Percentiles rank a stretch among this genome's conserved stretches.
Conservation (phyloP, 768 basidiomycete species). For the Xerocomus brunneocitrinus region DNA sequence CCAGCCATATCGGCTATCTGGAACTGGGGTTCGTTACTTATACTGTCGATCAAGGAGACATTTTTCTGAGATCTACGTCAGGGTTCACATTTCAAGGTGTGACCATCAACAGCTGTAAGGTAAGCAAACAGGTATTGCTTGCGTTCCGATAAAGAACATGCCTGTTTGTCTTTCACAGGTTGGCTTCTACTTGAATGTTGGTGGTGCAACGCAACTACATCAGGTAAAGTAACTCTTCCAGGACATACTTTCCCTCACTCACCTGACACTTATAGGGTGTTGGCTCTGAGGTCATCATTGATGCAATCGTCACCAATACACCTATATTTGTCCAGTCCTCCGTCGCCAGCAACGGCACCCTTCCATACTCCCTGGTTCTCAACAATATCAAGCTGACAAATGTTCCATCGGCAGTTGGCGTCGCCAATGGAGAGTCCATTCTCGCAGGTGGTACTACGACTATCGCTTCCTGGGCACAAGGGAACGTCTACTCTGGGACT, state of each 20-base stretch:
- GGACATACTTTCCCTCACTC: background rate
- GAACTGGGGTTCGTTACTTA: slow-evolving; percentile 37
- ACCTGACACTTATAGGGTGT: slow-evolving; percentile 29
- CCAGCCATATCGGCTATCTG: slow-evolving; percentile 30
- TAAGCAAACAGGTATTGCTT: background rate
- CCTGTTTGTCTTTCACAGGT: slow-evolving; percentile 20
- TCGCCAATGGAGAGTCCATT: slow-evolving; percentile 28
- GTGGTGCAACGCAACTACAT: slow-evolving; percentile 26
- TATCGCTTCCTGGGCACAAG: slow-evolving; percentile 67
- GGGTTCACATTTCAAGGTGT: slow-evolving; percentile 53
- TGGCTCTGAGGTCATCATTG: slow-evolving; percentile 42
- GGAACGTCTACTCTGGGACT: slow-evolving; percentile 60
- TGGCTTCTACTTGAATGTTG: slow-evolving; percentile 43
- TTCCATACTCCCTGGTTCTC: slow-evolving; percentile 33
- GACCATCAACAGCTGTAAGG: slow-evolving; percentile 39
- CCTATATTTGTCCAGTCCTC: slow-evolving; percentile 42
- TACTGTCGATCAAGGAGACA: background rate
- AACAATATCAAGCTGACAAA: slow-evolving; percentile 34
- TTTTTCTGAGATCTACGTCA: slow-evolving; percentile 11
- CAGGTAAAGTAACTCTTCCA: slow-evolving; percentile 28
- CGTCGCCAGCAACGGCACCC: slow-evolving; percentile 20
- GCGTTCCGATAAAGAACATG: background rate
- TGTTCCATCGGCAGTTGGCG: slow-evolving; percentile 33
- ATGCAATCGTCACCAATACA: slow-evolving; percentile 40
- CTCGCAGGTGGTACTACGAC: slow-evolving; percentile 35